Percentiles rank a stretch among this genome's conserved stretches.
Conservation (phyloP, 306 rosid species). For the Gillenia trifoliata region DNA sequence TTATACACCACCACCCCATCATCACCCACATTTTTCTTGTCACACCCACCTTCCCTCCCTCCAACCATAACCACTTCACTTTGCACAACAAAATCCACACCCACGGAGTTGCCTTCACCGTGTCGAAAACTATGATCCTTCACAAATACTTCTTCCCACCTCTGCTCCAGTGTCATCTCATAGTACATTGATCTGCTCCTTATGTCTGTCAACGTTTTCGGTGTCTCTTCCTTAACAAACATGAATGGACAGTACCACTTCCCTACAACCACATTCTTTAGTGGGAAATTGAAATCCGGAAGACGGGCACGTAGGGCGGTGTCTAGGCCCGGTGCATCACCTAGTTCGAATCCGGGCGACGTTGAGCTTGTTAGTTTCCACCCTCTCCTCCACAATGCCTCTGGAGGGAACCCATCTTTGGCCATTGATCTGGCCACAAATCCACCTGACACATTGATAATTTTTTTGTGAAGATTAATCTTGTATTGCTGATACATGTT, state of each 20-base stretch:
- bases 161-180: slow-evolving; percentile 37
- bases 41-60: slow-evolving; percentile 17
- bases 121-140: neutral
- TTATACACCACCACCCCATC: slow-evolving; percentile 47
- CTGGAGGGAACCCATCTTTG: slow-evolving; percentile 36
- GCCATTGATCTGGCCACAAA: slow-evolving; percentile 31
- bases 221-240: slow-evolving; percentile 33
- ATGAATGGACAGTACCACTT: slow-evolving; percentile 44
- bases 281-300: slow-evolving; percentile 26
- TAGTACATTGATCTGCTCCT: slow-evolving; percentile 22
- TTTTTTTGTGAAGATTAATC: slow-evolving; percentile 11
- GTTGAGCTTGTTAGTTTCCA: slow-evolving; percentile 18
- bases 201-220: slow-evolving; percentile 1
- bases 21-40: neutral
- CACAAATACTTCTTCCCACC: slow-evolving; percentile 31
- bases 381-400: slow-evolving; percentile 23
- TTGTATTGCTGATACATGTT: slow-evolving; percentile 21
- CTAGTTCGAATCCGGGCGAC: slow-evolving; percentile 14
- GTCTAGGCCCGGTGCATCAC: slow-evolving; percentile 34
- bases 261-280: slow-evolving; percentile 27
- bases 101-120: neutral
- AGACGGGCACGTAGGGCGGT: slow-evolving; percentile 21
- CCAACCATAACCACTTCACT: slow-evolving; percentile 22
- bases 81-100: slow-evolving; percentile 20
- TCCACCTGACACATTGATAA: slow-evolving; percentile 15